phyloP scores from a whole-genome alignment of 345 rosid species.

The Citrus medica region DNA sequence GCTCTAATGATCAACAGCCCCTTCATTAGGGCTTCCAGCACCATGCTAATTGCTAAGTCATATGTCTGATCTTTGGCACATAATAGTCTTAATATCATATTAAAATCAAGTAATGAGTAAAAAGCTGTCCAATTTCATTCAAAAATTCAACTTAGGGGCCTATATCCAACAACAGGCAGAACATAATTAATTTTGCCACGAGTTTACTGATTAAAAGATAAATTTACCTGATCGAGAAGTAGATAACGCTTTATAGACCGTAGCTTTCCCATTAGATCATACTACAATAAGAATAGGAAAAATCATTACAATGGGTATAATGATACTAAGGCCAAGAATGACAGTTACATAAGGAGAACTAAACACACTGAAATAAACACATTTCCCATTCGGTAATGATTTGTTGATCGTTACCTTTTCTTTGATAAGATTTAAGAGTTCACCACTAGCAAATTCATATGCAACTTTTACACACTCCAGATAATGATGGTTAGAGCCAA shows the following conservation, averaged over 20 bases:
- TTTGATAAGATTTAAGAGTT: constrained; percentile 79
- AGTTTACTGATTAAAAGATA: neutral
- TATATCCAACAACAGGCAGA: neutral
- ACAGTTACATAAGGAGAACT: neutral
- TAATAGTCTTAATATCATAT: neutral
- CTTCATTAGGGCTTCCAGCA: neutral
- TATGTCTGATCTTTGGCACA: neutral
- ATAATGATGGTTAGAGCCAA: constrained; percentile 90
- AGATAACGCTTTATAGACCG: constrained; percentile 93
- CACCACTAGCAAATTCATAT: constrained; percentile 83
- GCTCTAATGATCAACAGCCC: neutral
- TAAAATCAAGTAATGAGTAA: neutral
- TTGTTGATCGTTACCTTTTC: constrained; percentile 55
- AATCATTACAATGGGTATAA: constrained; percentile 14
- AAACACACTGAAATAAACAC: neutral
- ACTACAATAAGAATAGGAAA: constrained; percentile 36
- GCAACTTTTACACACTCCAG: constrained; percentile 92
- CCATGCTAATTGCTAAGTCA: neutral
- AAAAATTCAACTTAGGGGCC: neutral
- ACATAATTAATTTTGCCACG: neutral
- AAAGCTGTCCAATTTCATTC: neutral
- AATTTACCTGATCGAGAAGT: constrained; percentile 92
- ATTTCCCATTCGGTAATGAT: neutral
- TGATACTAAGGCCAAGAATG: neutral
- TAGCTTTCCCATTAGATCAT: constrained; percentile 87